A percentile compares a stretch with the other conserved stretches of the same genome.
These are phyloP conservation scores for Blastobotrys malaysiensis DNA, from an alignment of 1,139 yeast genomes.

Conservation along the genomic window DNA sequence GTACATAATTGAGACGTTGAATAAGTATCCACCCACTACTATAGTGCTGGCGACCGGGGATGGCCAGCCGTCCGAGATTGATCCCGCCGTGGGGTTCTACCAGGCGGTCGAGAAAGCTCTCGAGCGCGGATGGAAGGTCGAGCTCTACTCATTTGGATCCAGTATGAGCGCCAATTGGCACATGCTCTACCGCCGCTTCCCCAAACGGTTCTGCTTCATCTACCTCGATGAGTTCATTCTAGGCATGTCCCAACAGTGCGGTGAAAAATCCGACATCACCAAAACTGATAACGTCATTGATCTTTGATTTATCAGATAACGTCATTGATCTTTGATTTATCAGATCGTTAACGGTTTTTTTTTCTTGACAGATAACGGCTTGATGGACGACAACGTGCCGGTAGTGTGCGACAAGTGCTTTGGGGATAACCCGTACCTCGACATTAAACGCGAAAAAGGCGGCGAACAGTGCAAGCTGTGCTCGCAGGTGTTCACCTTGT, in stretches of 20 bases:
- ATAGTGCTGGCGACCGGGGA: constrained; percentile 25
- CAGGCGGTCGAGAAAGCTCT: constrained; percentile 17
- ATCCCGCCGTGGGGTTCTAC: constrained; percentile 16
- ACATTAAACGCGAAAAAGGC: constrained; percentile 64
- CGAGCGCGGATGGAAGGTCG: constrained; percentile 21
- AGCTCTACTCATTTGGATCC: constrained; percentile 21
- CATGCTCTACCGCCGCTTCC: constrained; percentile 7
- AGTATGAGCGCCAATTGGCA: constrained; percentile 20
- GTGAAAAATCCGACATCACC: background rate
- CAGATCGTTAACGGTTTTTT: no score
- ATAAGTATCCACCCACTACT: constrained; percentile 13
- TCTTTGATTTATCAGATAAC: no score
- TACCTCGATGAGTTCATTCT: constrained; percentile 20
- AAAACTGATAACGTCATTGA: no score
- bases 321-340: no score
- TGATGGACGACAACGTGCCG: constrained; percentile 47
- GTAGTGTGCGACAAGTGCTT: constrained; percentile 69
- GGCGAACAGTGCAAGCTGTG: constrained; percentile 70
- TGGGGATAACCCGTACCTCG: constrained; percentile 57
- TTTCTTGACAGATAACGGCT: no score
- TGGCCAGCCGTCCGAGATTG: constrained; percentile 20
- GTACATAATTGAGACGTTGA: constrained; percentile 11
- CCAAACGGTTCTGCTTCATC: constrained; percentile 13
- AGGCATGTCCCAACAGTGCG: background rate
- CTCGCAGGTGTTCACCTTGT: constrained; percentile 77